phyloP scores from a whole-genome alignment of 2,329 filamentous ascomycete genomes.

The Fusarium liriodendri region DNA sequence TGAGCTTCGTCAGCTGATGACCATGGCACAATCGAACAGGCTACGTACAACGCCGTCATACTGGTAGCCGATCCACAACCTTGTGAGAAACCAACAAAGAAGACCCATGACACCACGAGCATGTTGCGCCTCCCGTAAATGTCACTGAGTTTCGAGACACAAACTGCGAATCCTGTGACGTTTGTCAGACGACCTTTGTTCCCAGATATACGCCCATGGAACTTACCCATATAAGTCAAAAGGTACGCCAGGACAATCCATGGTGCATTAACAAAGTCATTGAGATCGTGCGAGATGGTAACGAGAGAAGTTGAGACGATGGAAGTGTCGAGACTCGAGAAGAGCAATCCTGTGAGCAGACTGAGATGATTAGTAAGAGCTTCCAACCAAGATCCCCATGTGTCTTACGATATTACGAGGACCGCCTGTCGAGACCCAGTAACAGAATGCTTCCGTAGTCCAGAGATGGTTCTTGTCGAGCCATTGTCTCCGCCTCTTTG shows the following conservation, averaged over 20 bases:
- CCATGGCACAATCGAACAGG: background rate
- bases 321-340: conserved; percentile 68
- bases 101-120: conserved; percentile 61
- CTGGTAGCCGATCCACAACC: conserved; percentile 62
- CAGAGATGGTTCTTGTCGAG: conserved; percentile 12
- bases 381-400: background rate
- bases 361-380: conserved; percentile 47
- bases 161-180: conserved; percentile 63
- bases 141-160: conserved; percentile 69
- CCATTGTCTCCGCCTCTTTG: conserved; percentile 2
- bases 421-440: conserved; percentile 43
- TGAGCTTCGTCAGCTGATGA: conserved; percentile 45
- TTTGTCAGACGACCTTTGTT: conserved; percentile 19
- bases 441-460: conserved; percentile 39
- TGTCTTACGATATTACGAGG: conserved; percentile 52
- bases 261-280: conserved; percentile 62
- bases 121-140: conserved; percentile 67
- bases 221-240: conserved; percentile 65
- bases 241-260: conserved; percentile 69
- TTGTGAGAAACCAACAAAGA: conserved; percentile 67
- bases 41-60: conserved; percentile 63
- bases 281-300: conserved; percentile 64
- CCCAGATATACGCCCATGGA: background rate
- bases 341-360: conserved; percentile 64
- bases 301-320: conserved; percentile 69